Conservation (phyloP, 257 asterid genomes). For the Scutellaria minor region DNA sequence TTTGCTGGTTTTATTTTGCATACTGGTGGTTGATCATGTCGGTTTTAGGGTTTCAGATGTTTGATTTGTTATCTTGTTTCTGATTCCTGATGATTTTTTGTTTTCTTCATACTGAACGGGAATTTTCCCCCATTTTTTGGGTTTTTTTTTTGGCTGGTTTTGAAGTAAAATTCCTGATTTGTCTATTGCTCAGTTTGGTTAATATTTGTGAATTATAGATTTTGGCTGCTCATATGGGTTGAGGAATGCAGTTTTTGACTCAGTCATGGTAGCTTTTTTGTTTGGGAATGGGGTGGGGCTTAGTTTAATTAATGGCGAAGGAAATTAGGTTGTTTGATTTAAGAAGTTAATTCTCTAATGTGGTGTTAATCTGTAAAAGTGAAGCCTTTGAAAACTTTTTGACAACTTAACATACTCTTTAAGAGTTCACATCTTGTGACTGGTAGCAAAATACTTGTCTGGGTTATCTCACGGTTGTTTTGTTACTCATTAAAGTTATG, state of each 20-base stretch:
- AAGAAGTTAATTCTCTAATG: not conserved
- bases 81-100: not conserved
- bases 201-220: not conserved
- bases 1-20: conserved; percentile 16
- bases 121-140: not conserved
- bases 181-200: not conserved
- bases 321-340: conserved; percentile 17
- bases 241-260: conserved; percentile 14
- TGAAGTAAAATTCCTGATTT: not conserved
- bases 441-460: no score
- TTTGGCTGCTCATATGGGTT: conserved; percentile 28
- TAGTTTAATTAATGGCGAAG: conserved; percentile 1
- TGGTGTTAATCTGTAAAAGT: not conserved
- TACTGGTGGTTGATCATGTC: conserved; percentile 22
- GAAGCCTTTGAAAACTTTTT: not conserved
- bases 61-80: conserved; percentile 27
- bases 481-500: no score
- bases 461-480: no score
- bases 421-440: not conserved
- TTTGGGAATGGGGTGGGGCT: not conserved
- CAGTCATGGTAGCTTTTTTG: conserved; percentile 3
- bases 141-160: not conserved
- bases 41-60: conserved; percentile 27
- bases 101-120: not conserved
- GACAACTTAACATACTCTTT: not conserved